A percentile compares a stretch with the other conserved stretches of the same genome.
These are phyloP conservation scores for Colletotrichum orbiculare DNA, from an alignment of 2,329 filamentous ascomycete genomes.

Conservation along the genomic window DNA sequence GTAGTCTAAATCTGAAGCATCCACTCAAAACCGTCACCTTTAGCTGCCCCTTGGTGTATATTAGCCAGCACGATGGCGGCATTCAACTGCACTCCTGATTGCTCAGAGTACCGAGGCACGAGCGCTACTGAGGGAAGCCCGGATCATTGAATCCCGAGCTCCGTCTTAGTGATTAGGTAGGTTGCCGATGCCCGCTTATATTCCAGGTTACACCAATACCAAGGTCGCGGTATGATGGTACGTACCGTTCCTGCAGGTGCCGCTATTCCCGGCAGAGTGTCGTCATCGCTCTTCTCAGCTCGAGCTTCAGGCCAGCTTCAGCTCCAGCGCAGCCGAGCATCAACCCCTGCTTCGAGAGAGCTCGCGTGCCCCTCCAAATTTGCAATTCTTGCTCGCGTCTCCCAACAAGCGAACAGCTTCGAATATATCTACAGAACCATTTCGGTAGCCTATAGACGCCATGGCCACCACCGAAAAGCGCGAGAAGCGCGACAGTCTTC, in stretches of 20 bases:
- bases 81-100: too few relatives aligned
- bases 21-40: background rate
- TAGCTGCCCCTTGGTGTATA: too few relatives aligned
- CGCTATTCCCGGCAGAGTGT: slow-evolving; percentile 28
- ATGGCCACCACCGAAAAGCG: slow-evolving; percentile 44
- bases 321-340: slow-evolving; percentile 6
- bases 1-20: background rate
- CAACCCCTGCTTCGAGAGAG: background rate
- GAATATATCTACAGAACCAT: background rate
- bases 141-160: too few relatives aligned
- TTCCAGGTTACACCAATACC: too few relatives aligned
- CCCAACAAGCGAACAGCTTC: background rate
- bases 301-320: slow-evolving; percentile 14
- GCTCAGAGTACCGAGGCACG: too few relatives aligned
- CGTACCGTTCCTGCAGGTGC: background rate
- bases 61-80: too few relatives aligned
- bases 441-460: slow-evolving; percentile 7
- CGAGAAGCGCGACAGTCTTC: slow-evolving; percentile 29
- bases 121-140: too few relatives aligned
- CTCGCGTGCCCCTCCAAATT: slow-evolving; percentile 19
- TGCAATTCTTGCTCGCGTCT: background rate
- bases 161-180: too few relatives aligned
- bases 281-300: slow-evolving; percentile 23
- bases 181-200: too few relatives aligned
- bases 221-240: background rate